Conservation (phyloP, 441 rosid species). For the Croton setiger region DNA sequence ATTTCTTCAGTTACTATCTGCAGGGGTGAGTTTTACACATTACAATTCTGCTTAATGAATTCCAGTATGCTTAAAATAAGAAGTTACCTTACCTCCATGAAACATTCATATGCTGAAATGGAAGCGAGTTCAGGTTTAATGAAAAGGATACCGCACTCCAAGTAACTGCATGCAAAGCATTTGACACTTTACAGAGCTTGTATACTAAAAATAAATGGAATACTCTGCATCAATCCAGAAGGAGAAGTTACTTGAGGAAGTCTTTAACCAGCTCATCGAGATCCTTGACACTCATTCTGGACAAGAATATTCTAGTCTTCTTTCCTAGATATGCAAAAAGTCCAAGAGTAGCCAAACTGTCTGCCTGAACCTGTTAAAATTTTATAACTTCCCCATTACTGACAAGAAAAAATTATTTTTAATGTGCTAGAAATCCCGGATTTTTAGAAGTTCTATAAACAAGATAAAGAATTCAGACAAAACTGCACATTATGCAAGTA, state of each 20-base stretch:
- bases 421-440: neutral
- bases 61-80: slow-evolving; percentile 13
- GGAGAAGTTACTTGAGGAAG: slow-evolving; percentile 46
- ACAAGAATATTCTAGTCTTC: slow-evolving; percentile 48
- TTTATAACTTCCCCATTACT: neutral
- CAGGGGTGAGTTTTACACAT: slow-evolving; percentile 14
- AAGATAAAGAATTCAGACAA: neutral
- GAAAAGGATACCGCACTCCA: slow-evolving; percentile 71
- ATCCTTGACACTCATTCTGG: slow-evolving; percentile 47
- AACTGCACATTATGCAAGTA: neutral
- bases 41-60: slow-evolving; percentile 14
- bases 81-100: slow-evolving; percentile 63
- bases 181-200: slow-evolving; percentile 4
- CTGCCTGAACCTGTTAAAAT: slow-evolving; percentile 44
- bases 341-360: slow-evolving; percentile 60
- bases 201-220: slow-evolving; percentile 10
- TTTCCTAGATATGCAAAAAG: slow-evolving; percentile 69
- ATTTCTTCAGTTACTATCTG: slow-evolving; percentile 65
- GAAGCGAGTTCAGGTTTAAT: slow-evolving; percentile 53
- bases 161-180: slow-evolving; percentile 41
- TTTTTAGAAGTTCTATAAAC: neutral
- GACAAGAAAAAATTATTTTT: neutral
- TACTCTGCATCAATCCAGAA: slow-evolving; percentile 8
- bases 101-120: slow-evolving; percentile 47
- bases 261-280: slow-evolving; percentile 56